Evolutionary conservation across 805 yeast genomes (phyloP).

Genomic region (Dipodascus albidus): DNA sequence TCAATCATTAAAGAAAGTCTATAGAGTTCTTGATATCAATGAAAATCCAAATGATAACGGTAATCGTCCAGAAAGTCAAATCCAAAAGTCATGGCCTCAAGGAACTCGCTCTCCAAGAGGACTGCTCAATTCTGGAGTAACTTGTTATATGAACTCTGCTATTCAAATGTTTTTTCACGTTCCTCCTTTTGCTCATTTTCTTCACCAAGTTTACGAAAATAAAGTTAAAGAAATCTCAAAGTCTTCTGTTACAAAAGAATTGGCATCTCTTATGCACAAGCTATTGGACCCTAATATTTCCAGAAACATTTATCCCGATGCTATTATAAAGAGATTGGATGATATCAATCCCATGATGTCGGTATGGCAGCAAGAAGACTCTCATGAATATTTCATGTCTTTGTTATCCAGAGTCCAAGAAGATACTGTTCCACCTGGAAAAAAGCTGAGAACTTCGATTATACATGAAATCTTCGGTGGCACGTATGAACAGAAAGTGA

Average conservation of each 20-base stretch:
- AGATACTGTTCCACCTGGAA: conserved; percentile 86
- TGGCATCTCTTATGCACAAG: conserved; percentile 20
- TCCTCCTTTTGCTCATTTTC: conserved; percentile 81
- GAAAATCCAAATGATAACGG: conserved; percentile 54
- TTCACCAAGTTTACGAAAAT: conserved; percentile 50
- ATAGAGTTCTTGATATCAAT: conserved; percentile 44
- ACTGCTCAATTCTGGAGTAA: conserved; percentile 80
- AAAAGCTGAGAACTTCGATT: conserved; percentile 66
- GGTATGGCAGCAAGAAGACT: conserved; percentile 96
- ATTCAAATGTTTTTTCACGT: conserved; percentile 83
- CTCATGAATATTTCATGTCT: conserved; percentile 95
- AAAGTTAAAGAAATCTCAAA: conserved; percentile 26
- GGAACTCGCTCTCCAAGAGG: conserved; percentile 47
- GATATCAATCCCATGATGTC: conserved; percentile 95
- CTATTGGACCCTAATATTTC: conserved; percentile 21
- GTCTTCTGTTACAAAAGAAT: conserved; percentile 20
- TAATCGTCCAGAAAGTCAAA: conserved; percentile 40
- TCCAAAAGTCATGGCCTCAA: conserved; percentile 58
- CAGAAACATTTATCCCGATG: conserved; percentile 58
- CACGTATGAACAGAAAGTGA: conserved; percentile 67
- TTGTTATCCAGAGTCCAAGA: conserved; percentile 80
- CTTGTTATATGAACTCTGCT: conserved; percentile 94
- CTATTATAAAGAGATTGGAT: conserved; percentile 54
- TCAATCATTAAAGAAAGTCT: background rate
- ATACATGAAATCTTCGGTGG: conserved; percentile 95